Percentiles rank a stretch among this genome's conserved stretches.
Evolutionary conservation across 352 stramenopile species (phyloP).

Genomic region (Pythium sukuiense): DNA sequence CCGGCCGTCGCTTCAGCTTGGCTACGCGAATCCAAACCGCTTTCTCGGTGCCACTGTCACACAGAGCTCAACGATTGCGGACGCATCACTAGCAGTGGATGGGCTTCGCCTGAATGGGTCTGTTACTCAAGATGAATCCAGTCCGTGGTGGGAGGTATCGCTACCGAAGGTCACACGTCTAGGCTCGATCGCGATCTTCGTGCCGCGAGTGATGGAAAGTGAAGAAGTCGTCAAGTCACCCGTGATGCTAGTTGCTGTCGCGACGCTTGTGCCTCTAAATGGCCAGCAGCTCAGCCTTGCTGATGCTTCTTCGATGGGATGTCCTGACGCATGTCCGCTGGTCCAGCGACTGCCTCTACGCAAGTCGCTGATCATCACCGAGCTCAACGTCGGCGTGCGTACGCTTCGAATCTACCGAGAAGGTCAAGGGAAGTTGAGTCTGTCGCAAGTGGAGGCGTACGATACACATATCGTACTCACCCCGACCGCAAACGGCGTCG

Average conservation of each 20-base stretch:
- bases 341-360: constrained; percentile 31
- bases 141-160: constrained; percentile 62
- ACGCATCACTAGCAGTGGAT: constrained; percentile 26
- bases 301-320: constrained; percentile 27
- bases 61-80: constrained; percentile 43
- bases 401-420: constrained; percentile 57
- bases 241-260: constrained; percentile 37
- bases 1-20: constrained; percentile 40
- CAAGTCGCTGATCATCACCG: constrained; percentile 45
- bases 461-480: constrained; percentile 46
- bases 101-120: not conserved
- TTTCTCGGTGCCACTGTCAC: constrained; percentile 21
- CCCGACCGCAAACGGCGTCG: constrained; percentile 38
- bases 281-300: not conserved
- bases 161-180: constrained; percentile 40
- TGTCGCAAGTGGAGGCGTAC: constrained; percentile 60
- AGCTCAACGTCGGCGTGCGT: constrained; percentile 44
- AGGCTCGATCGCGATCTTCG: constrained; percentile 54
- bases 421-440: constrained; percentile 31
- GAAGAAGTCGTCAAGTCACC: constrained; percentile 1
- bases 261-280: constrained; percentile 29
- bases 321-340: constrained; percentile 42
- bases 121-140: constrained; percentile 30
- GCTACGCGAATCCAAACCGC: constrained; percentile 51
- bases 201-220: constrained; percentile 34